Evolutionary conservation across 2,329 filamentous ascomycete species (phyloP).

Genomic region (Verticillium isaacii): DNA sequence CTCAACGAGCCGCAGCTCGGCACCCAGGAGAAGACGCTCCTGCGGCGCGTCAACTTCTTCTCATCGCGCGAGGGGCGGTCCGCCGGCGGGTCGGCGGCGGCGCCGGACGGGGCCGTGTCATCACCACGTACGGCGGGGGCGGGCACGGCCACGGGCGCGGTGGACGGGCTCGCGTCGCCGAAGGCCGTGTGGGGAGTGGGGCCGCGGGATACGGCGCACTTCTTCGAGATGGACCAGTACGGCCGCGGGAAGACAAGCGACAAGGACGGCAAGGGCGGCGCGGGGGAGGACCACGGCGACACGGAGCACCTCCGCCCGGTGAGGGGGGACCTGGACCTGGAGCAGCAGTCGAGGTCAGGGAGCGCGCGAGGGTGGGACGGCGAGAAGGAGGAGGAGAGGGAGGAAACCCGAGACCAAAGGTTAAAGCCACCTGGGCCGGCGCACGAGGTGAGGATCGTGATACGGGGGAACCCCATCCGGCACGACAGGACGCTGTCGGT

Average conservation of each 20-base stretch:
- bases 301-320: not conserved
- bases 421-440: not conserved
- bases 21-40: slow-evolving; percentile 7
- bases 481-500: not conserved
- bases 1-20: slow-evolving; percentile 3
- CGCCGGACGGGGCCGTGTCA: no score
- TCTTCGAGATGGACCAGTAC: not conserved
- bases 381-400: not conserved
- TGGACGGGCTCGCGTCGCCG: not conserved
- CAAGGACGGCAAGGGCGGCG: not conserved
- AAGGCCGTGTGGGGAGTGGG: not conserved
- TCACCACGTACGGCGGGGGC: not conserved
- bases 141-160: not conserved
- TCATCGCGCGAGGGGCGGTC: not conserved
- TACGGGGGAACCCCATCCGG: not conserved
- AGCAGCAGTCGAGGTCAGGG: not conserved
- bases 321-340: not conserved
- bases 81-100: not conserved
- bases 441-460: not conserved
- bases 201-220: not conserved
- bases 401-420: not conserved
- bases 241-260: not conserved
- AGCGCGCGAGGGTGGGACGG: not conserved
- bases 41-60: slow-evolving; percentile 1
- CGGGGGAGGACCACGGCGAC: not conserved